A percentile compares a stretch with the other conserved stretches of the same genome.
phyloP scores from a whole-genome alignment of 257 asterid genomes.

The Penstemon davidsonii region DNA sequence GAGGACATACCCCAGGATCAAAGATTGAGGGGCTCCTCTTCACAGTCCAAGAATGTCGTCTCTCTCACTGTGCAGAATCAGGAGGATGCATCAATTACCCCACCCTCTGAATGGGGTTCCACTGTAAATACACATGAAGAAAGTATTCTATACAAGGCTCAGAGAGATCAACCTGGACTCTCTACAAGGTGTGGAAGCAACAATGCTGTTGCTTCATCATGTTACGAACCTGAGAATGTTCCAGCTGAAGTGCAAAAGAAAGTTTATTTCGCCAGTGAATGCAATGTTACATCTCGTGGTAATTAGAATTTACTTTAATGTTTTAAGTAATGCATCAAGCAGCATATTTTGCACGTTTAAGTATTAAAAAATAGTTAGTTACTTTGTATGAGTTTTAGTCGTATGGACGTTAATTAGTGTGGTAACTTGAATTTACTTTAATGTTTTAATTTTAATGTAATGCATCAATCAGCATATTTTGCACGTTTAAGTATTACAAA shows the following conservation, averaged over 20 bases:
- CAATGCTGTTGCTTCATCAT: constrained; percentile 45
- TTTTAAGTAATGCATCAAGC: constrained; percentile 21
- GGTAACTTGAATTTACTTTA: constrained; percentile 48
- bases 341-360: constrained; percentile 24
- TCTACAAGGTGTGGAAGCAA: constrained; percentile 37
- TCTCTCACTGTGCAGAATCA: constrained; percentile 43
- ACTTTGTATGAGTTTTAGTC: not conserved
- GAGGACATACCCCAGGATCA: constrained; percentile 42
- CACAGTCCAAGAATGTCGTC: constrained; percentile 37
- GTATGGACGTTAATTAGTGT: not conserved
- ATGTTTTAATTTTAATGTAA: constrained; percentile 8
- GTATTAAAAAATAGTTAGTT: not conserved
- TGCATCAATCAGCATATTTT: constrained; percentile 21
- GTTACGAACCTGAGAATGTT: constrained; percentile 34
- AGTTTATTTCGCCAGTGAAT: constrained; percentile 64
- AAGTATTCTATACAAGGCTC: constrained; percentile 26
- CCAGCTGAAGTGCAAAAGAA: constrained; percentile 63
- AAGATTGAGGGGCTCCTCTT: constrained; percentile 32
- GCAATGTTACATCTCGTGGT: constrained; percentile 55
- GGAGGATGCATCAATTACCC: constrained; percentile 56
- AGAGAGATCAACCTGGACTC: constrained; percentile 44
- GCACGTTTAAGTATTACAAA: constrained; percentile 11
- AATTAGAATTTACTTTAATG: constrained; percentile 28
- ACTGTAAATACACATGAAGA: constrained; percentile 45
- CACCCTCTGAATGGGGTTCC: constrained; percentile 63